Evolutionary conservation across 208 protist species (phyloP).

Genomic region (Wallacemonas sp.): DNA sequence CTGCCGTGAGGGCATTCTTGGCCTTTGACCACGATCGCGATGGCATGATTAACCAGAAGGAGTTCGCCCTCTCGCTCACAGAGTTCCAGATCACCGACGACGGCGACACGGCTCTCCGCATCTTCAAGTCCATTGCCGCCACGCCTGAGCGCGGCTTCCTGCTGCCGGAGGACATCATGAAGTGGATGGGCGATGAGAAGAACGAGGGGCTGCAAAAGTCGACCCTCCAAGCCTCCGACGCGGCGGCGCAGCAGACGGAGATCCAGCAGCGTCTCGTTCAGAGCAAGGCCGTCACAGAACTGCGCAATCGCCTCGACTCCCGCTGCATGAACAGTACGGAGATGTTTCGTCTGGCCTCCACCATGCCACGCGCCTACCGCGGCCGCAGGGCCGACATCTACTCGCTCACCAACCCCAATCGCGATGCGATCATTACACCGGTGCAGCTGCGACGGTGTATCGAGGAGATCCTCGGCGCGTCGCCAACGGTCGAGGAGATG

Average conservation of each 20-base stretch:
- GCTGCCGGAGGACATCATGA: conserved; percentile 73
- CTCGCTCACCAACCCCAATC: conserved; percentile 70
- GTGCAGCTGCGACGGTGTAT: conserved; percentile 88
- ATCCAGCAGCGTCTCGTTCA: conserved; percentile 46
- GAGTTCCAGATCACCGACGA: conserved; percentile 79
- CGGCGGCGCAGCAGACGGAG: conserved; percentile 39
- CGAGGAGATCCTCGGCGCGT: conserved; percentile 74
- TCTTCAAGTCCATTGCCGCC: conserved; percentile 61
- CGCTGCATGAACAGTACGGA: conserved; percentile 70
- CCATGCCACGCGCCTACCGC: conserved; percentile 81
- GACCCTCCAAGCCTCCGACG: conserved; percentile 23
- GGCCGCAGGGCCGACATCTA: conserved; percentile 62
- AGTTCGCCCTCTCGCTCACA: conserved; percentile 69
- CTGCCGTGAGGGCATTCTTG: conserved; percentile 77
- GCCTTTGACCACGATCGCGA: conserved; percentile 85
- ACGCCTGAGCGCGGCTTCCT: conserved; percentile 48
- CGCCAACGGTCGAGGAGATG: conserved; percentile 66
- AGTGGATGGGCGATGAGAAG: conserved; percentile 56
- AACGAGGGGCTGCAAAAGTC: conserved; percentile 27
- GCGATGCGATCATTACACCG: conserved; percentile 81
- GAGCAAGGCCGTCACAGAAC: conserved; percentile 51
- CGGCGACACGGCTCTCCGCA: conserved; percentile 37
- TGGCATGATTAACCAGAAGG: conserved; percentile 68
- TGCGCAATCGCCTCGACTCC: conserved; percentile 67
- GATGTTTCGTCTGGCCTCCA: conserved; percentile 90